phyloP scores from a whole-genome alignment of 169 alveolate genomes.

The Plasmodium blacklocki region DNA sequence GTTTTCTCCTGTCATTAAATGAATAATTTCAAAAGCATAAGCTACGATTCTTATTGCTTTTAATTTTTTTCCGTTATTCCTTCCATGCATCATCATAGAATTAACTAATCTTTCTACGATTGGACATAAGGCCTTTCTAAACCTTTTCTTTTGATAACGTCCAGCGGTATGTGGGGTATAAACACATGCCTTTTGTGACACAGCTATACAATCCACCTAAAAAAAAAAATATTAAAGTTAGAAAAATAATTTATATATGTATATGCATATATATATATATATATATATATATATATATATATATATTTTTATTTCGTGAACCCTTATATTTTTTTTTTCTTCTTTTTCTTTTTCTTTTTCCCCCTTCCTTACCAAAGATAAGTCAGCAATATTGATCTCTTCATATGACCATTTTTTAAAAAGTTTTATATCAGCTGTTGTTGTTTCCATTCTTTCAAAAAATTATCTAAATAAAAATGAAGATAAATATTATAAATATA shows the following conservation, averaged over 20 bases:
- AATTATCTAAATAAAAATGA: conserved; percentile 6
- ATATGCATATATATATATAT: not conserved
- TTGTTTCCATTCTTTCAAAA: conserved; percentile 72
- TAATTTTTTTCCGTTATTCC: conserved; percentile 99
- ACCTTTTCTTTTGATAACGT: conserved; percentile 97
- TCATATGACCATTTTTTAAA: conserved; percentile 98
- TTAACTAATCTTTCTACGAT: conserved; percentile 98
- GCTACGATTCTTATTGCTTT: conserved; percentile 98
- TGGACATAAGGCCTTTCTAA: conserved; percentile 99
- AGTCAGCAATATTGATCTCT: conserved; percentile 95
- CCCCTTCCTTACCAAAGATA: conserved; percentile 89
- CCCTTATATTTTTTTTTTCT: not conserved
- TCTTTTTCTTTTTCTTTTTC: not conserved
- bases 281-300: not conserved
- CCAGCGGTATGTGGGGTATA: conserved; percentile 99
- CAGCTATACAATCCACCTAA: conserved; percentile 94
- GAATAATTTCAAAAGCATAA: conserved; percentile 98
- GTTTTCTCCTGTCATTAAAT: conserved; percentile 97
- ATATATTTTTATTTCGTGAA: not conserved
- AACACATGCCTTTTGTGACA: conserved; percentile 95
- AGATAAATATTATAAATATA: not conserved
- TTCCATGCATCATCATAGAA: conserved; percentile 91
- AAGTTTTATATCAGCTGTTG: conserved; percentile 91
- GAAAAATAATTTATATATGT: not conserved
- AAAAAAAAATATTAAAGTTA: conserved; percentile 16